Conservation (phyloP, 495 filamentous ascomycete species). For the Entonaema liquescens region DNA sequence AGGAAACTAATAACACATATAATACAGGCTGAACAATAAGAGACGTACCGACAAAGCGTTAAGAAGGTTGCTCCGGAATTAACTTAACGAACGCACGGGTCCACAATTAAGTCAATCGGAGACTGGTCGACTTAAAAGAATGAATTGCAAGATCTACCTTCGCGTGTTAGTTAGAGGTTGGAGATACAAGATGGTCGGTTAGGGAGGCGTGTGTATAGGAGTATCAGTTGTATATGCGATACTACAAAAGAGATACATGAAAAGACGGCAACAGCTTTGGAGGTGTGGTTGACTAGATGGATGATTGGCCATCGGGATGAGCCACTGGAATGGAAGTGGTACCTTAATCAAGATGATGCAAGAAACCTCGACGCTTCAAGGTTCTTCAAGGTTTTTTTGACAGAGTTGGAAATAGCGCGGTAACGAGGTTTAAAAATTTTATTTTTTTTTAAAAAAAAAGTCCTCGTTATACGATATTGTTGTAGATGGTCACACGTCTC, state of each 20-base stretch:
- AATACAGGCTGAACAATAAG: constrained; percentile 43
- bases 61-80: constrained; percentile 25
- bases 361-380: constrained; percentile 27
- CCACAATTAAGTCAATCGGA: constrained; percentile 32
- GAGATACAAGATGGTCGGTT: constrained; percentile 12
- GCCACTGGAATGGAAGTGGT: constrained; percentile 20
- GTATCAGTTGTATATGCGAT: constrained; percentile 17
- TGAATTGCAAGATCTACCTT: constrained; percentile 35
- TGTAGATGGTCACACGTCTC: constrained; percentile 21
- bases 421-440: constrained; percentile 11
- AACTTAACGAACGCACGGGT: constrained; percentile 24
- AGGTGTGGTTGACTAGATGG: constrained; percentile 18
- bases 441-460: no score
- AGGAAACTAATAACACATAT: constrained; percentile 33
- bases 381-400: background rate
- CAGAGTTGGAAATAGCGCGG: constrained; percentile 16
- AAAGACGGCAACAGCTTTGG: constrained; percentile 14
- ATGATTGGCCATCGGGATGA: constrained; percentile 22
- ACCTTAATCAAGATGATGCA: constrained; percentile 42
- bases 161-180: constrained; percentile 23
- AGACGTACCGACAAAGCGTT: constrained; percentile 44
- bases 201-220: constrained; percentile 2
- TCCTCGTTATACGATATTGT: constrained; percentile 20
- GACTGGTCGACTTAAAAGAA: constrained; percentile 18
- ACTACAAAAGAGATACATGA: constrained; percentile 6